Conservation (phyloP, 2,329 filamentous ascomycete species). For the Zymoseptoria pseudotritici region DNA sequence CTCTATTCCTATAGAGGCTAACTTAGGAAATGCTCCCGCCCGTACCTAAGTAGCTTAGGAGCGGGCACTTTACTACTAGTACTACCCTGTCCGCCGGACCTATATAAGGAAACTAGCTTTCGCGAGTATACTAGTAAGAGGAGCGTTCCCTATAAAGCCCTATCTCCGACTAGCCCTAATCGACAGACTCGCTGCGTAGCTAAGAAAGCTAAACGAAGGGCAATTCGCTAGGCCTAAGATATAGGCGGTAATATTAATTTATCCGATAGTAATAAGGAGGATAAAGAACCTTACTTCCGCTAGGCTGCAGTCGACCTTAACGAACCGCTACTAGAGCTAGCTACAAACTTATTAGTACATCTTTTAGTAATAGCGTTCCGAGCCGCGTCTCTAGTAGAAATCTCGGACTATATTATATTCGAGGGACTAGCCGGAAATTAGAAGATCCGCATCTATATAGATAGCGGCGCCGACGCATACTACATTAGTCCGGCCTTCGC, state of each 20-base stretch:
- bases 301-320: neutral
- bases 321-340: neutral
- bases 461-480: neutral
- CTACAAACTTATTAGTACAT: neutral
- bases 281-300: neutral
- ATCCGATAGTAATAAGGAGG: too few relatives aligned
- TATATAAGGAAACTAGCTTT: too few relatives aligned
- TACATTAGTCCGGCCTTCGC: neutral
- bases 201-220: neutral
- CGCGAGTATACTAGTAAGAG: neutral
- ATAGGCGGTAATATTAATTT: too few relatives aligned
- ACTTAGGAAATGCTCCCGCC: neutral
- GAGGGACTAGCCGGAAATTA: neutral
- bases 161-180: too few relatives aligned
- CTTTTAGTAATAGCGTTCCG: neutral
- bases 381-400: neutral
- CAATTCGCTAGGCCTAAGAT: neutral
- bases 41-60: neutral
- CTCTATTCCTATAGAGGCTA: neutral
- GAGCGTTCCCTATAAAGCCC: neutral
- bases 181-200: too few relatives aligned
- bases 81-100: constrained; percentile 4
- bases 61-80: constrained; percentile 22
- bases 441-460: neutral
- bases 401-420: neutral